These are phyloP conservation scores for Clarireedia homoeocarpa DNA, from an alignment of 2,329 filamentous ascomycete genomes.

Conservation along the genomic window DNA sequence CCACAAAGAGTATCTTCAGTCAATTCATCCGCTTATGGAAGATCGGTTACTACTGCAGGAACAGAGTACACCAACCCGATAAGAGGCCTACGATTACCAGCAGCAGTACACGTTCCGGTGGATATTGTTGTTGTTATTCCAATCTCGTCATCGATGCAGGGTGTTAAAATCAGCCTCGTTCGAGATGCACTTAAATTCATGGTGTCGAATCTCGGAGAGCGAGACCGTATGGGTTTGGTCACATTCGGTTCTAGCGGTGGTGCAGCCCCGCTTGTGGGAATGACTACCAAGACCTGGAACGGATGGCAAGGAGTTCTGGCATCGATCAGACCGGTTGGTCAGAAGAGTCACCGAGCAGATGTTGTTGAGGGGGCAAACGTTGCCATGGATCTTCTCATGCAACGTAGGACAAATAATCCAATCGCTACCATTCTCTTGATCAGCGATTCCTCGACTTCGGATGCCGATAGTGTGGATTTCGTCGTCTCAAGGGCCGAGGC, in stretches of 20 bases:
- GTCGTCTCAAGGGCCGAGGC: slow-evolving; percentile 94
- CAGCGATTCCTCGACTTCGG: slow-evolving; percentile 91
- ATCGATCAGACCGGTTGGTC: slow-evolving; percentile 85
- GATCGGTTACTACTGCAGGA: slow-evolving; percentile 78
- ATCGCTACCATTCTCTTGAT: slow-evolving; percentile 94
- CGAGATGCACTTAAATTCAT: slow-evolving; percentile 89
- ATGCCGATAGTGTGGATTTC: slow-evolving; percentile 93
- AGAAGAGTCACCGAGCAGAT: slow-evolving; percentile 93
- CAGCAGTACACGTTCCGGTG: slow-evolving; percentile 71
- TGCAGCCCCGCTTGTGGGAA: slow-evolving; percentile 90
- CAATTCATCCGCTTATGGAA: slow-evolving; percentile 73
- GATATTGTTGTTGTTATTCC: slow-evolving; percentile 96
- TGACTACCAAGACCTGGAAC: slow-evolving; percentile 91
- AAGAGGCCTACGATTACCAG: slow-evolving; percentile 33
- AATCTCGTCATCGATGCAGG: slow-evolving; percentile 97
- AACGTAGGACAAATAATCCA: slow-evolving; percentile 90
- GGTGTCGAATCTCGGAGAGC: slow-evolving; percentile 79
- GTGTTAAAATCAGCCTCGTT: slow-evolving; percentile 93
- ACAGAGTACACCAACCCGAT: slow-evolving; percentile 78
- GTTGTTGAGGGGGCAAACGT: slow-evolving; percentile 97
- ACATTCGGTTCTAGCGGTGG: slow-evolving; percentile 94
- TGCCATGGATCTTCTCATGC: slow-evolving; percentile 97
- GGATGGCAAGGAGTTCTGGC: slow-evolving; percentile 83
- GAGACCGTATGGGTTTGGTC: slow-evolving; percentile 93
- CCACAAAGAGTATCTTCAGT: slow-evolving; percentile 72